These are phyloP conservation scores for Aegilops tauschii DNA, from an alignment of 176 grass and related monocot species.

Conservation along the genomic window DNA sequence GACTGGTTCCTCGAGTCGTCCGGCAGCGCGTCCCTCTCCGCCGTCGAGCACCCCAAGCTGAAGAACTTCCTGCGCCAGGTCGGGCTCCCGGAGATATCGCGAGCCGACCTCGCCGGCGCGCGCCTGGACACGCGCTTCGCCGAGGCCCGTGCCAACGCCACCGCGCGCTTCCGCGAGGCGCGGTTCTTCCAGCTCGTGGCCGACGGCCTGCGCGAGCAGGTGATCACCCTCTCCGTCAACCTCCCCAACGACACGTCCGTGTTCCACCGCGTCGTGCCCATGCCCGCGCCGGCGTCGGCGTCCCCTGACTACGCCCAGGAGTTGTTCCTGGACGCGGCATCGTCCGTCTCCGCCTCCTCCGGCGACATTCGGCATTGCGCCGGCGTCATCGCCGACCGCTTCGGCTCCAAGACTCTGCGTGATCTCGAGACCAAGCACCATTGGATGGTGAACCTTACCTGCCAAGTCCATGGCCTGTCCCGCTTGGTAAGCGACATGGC, in stretches of 20 bases:
- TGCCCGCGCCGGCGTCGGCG: conserved; percentile 12
- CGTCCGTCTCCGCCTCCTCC: conserved; percentile 40
- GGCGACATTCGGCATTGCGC: conserved; percentile 51
- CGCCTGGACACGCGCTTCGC: conserved; percentile 59
- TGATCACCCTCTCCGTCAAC: conserved; percentile 56
- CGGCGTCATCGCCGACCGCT: conserved; percentile 79
- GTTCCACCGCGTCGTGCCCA: conserved; percentile 62
- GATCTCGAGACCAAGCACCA: conserved; percentile 69
- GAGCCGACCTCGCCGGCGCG: conserved; percentile 27
- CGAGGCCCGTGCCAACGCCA: conserved; percentile 41
- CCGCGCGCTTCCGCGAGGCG: conserved; percentile 67
- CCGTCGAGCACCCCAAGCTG: conserved; percentile 70
- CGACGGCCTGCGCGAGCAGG: conserved; percentile 56
- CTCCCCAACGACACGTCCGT: conserved; percentile 73
- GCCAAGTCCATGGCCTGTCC: conserved; percentile 54
- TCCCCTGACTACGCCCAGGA: conserved; percentile 57
- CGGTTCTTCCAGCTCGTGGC: conserved; percentile 85
- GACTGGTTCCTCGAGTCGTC: conserved; percentile 86
- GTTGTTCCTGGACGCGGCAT: conserved; percentile 49
- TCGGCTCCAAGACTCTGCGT: conserved; percentile 57
- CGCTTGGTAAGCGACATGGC: conserved; percentile 53
- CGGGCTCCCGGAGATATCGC: conserved; percentile 47
- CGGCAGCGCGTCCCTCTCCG: conserved; percentile 48
- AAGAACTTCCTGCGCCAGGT: conserved; percentile 60
- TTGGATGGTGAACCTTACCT: conserved; percentile 83